These are phyloP conservation scores for Gossypium gossypioides DNA, from an alignment of 441 rosid species.

Conservation along the genomic window DNA sequence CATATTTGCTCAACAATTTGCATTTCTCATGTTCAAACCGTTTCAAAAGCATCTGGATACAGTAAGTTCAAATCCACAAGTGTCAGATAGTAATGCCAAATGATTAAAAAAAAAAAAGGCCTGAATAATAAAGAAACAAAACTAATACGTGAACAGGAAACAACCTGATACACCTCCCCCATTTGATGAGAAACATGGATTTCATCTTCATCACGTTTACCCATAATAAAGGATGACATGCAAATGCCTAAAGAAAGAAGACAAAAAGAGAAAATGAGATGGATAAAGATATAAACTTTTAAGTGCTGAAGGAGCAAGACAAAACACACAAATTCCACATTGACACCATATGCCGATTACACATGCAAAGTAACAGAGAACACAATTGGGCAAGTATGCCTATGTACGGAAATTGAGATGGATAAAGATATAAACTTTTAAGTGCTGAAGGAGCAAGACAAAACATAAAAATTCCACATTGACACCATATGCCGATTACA, in stretches of 20 bases:
- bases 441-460: neutral
- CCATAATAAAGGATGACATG: conserved; percentile 59
- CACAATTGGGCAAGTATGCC: neutral
- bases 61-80: conserved; percentile 19
- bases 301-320: neutral
- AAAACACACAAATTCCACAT: neutral
- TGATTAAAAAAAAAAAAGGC: neutral
- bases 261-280: neutral
- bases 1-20: conserved; percentile 32
- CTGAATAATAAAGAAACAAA: neutral
- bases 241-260: conserved; percentile 47
- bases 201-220: conserved; percentile 33
- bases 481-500: neutral
- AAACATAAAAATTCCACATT: neutral
- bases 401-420: neutral
- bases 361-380: neutral
- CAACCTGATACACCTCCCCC: conserved; percentile 68
- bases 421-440: neutral
- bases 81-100: conserved; percentile 1
- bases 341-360: neutral
- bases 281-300: neutral
- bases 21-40: conserved; percentile 55
- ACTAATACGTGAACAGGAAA: conserved; percentile 12
- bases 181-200: conserved; percentile 37
- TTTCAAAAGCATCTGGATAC: conserved; percentile 51